Evolutionary conservation across 345 rosid genomes (phyloP).

Genomic region (Combretum micranthum): DNA sequence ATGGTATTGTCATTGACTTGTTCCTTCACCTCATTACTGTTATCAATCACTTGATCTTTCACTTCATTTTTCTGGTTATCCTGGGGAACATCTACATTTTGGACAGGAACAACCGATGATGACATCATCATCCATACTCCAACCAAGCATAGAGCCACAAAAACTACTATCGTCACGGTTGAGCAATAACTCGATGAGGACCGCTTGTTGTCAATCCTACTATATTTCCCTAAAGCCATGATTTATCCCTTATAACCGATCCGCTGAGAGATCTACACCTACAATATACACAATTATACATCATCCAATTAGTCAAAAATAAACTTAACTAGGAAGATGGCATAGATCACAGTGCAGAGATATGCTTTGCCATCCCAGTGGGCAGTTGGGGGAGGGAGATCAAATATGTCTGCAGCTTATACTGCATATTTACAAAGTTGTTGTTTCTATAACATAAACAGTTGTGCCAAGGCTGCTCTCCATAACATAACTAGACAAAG

Average conservation of each 20-base stretch:
- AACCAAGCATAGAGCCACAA: conserved; percentile 86
- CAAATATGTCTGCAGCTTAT: no score
- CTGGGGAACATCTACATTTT: conserved; percentile 47
- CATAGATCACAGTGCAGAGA: no score
- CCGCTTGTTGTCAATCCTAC: conserved; percentile 62
- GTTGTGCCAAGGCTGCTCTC: no score
- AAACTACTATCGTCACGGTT: conserved; percentile 63
- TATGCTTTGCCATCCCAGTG: no score
- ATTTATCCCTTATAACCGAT: neutral
- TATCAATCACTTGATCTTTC: conserved; percentile 40
- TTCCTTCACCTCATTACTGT: conserved; percentile 17
- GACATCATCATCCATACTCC: conserved; percentile 98
- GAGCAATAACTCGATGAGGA: conserved; percentile 71
- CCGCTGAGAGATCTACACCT: neutral
- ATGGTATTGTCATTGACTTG: conserved; percentile 28
- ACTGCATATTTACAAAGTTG: no score
- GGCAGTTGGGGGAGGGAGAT: no score
- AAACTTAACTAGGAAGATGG: neutral
- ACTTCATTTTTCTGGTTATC: conserved; percentile 47
- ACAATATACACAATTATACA: neutral
- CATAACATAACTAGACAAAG: no score
- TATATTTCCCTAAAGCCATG: conserved; percentile 76
- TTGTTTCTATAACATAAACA: no score
- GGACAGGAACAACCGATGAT: conserved; percentile 58
- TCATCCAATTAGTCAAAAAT: neutral